Percentiles rank a stretch among this genome's conserved stretches.
These are phyloP conservation scores for Hypoxylon fuscum DNA, from an alignment of 495 filamentous ascomycete genomes.

Conservation along the genomic window DNA sequence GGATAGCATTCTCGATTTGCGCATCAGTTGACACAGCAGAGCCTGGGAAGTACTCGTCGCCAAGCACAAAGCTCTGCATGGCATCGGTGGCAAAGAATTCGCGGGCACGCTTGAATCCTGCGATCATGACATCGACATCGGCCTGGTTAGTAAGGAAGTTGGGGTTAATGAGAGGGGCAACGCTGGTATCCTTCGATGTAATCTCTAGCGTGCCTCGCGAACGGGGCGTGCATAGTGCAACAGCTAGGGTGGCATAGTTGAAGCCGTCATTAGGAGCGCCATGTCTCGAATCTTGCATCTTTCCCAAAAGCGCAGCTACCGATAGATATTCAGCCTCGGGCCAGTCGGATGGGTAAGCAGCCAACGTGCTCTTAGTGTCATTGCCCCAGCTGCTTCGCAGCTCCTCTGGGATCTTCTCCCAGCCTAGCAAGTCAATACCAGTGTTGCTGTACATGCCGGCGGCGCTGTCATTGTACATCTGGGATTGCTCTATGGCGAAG, in stretches of 20 bases:
- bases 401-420: slow-evolving; percentile 55
- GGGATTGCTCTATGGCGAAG: not conserved
- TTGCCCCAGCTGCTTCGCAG: slow-evolving; percentile 39
- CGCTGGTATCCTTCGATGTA: slow-evolving; percentile 47
- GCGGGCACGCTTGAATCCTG: slow-evolving; percentile 61
- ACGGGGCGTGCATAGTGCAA: slow-evolving; percentile 53
- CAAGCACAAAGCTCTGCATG: slow-evolving; percentile 50
- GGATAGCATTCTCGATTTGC: slow-evolving; percentile 59
- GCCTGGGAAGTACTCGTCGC: slow-evolving; percentile 61
- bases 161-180: slow-evolving; percentile 62
- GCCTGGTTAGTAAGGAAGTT: slow-evolving; percentile 61
- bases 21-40: slow-evolving; percentile 55
- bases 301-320: not conserved
- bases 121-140: slow-evolving; percentile 63
- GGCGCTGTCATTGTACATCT: slow-evolving; percentile 4
- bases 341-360: slow-evolving; percentile 61
- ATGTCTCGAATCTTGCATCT: not conserved
- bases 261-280: slow-evolving; percentile 42
- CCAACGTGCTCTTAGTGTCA: slow-evolving; percentile 12
- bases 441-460: slow-evolving; percentile 50
- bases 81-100: slow-evolving; percentile 23
- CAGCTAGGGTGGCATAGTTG: slow-evolving; percentile 57
- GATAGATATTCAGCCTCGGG: slow-evolving; percentile 63
- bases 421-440: slow-evolving; percentile 53
- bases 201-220: slow-evolving; percentile 67